Evolutionary conservation across 2,329 filamentous ascomycete genomes (phyloP).

Genomic region (Emmonsiellopsis sp.): DNA sequence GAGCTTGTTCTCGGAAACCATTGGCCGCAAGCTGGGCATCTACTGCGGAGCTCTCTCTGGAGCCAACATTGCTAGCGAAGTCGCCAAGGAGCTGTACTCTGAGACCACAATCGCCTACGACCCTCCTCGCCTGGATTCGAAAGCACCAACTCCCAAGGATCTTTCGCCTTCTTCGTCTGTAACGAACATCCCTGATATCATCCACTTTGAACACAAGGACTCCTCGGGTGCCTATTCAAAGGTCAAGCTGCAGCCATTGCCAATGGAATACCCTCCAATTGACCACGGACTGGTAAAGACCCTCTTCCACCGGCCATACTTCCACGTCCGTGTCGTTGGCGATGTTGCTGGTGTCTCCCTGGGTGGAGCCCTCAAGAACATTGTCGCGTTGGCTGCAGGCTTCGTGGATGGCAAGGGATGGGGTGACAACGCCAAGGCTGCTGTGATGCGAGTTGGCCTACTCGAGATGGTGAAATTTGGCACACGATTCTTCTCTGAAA

Average conservation of each 20-base stretch:
- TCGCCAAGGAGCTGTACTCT: constrained; percentile 90
- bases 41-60: constrained; percentile 94
- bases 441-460: constrained; percentile 90
- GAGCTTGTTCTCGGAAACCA: constrained; percentile 87
- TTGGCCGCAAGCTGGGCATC: constrained; percentile 81
- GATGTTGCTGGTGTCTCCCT: constrained; percentile 97
- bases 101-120: constrained; percentile 97
- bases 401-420: constrained; percentile 93
- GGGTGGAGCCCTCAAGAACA: constrained; percentile 90
- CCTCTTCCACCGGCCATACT: constrained; percentile 93
- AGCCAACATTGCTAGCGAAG: constrained; percentile 92
- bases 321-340: constrained; percentile 86
- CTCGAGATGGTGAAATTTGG: constrained; percentile 96
- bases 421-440: constrained; percentile 98
- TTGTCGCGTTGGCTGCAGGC: constrained; percentile 86
- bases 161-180: constrained; percentile 44
- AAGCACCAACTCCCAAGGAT: constrained; percentile 54
- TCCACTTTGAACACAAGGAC: constrained; percentile 55
- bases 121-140: constrained; percentile 78
- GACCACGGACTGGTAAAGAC: constrained; percentile 74
- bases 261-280: constrained; percentile 72
- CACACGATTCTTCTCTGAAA: constrained; percentile 81
- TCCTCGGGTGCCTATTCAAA: constrained; percentile 57
- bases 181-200: constrained; percentile 30
- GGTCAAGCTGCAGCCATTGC: constrained; percentile 64